Evolutionary conservation across 108 stramenopile species (phyloP), one percentile per base, ranked within the genome.

Genomic region (Skeletonema tropicum): DNA sequence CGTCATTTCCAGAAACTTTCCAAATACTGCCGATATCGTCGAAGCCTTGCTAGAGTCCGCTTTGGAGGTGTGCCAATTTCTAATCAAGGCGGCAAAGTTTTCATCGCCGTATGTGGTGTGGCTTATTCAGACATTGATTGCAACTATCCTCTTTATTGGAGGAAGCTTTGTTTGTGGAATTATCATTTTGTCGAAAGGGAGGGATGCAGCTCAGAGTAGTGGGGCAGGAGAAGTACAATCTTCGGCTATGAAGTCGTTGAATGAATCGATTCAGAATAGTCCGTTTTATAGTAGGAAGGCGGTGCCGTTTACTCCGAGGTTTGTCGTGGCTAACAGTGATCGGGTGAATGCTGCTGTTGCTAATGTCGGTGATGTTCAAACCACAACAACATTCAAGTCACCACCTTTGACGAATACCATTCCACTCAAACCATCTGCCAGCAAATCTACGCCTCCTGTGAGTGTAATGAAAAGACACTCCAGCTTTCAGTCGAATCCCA

Each of bases 261-360:
- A 55, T 55, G 21, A 10, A 9, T 25, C 52, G 21, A 55, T 55
- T 55, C 52, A 55, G 9, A 55, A 55, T 23, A 55, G 52, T 55
- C 52, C 52, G 8, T 55, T 55, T 55, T 55, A 55, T 55, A 55
- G 52, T 55, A 55, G 52, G 23, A 55, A 55, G 23, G 52, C 52
- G 9, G 52, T 55, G 23, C 52, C 52, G n/a, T 55, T 55, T 6
- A 55, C 52, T 1, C 52, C 52, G 23, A 55, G 52, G n/a, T 55
- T 55, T 55, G 23, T 0, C 2, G 6, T 23, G 19, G 52, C 42
- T 15, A 45, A 10, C n/a, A n/a, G n/a, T 55, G 52, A 23, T 23
- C 19, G 52, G 10, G 52, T 55, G 5, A 7, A 23, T 55, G 52
- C 52, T 49, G 48, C 19, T 49, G 19, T 21, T 17, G 48, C n/a